Evolutionary conservation across 2,329 filamentous ascomycete genomes (phyloP), one percentile per base, ranked within the genome.

Genomic region (Rutstroemia sp.): DNA sequence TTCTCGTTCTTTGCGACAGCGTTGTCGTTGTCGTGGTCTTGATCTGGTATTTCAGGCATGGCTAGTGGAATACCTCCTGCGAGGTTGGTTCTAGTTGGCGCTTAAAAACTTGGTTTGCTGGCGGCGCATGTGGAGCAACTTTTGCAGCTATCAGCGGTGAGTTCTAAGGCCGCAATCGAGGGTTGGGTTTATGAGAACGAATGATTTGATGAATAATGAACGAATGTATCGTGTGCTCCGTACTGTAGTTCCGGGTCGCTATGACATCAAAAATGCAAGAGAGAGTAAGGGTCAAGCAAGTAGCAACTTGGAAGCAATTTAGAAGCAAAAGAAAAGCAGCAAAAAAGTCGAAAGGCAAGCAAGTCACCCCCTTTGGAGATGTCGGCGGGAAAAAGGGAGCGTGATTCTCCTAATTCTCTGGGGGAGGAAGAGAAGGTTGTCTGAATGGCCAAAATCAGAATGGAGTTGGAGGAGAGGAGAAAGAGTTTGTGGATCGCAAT

Each of bases 1-100:
- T 67, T 61, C 54, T 68, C 67, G 48, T 61, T 69, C 61, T 58
- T 68, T 69, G 23, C 30, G 30, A 34, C 30, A 34, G 9, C 12
- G 30, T 34, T 34, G 30, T 34, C 30, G 30, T 65, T 65, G 56
- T 58, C 57, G 42, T 48, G 53, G 21, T 58, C 54, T 41, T 57
- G 49, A 21, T 12, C 30, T 34, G 30, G 30, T 10, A 34, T 34
- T 34, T 57, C 54, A 54, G 57, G 48, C 57, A 59, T 59, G 45
- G 53, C 55, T 53, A 51, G 41, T 19, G 42, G 9, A 48, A 50
- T 25, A 46, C 39, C 49, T 37, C 30, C 38, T 50, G 30, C 50
- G 48, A 27, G 41, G 46, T 34, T 25, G 41, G 46, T 34, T 25
- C 41, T 46, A 39, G n/a, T 30, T 46, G 48, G 54, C 54, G 54